A percentile compares a stretch with the other conserved stretches of the same genome.
Evolutionary conservation across 495 filamentous ascomycete species (phyloP).

Genomic region (Margaritispora aquatica): DNA sequence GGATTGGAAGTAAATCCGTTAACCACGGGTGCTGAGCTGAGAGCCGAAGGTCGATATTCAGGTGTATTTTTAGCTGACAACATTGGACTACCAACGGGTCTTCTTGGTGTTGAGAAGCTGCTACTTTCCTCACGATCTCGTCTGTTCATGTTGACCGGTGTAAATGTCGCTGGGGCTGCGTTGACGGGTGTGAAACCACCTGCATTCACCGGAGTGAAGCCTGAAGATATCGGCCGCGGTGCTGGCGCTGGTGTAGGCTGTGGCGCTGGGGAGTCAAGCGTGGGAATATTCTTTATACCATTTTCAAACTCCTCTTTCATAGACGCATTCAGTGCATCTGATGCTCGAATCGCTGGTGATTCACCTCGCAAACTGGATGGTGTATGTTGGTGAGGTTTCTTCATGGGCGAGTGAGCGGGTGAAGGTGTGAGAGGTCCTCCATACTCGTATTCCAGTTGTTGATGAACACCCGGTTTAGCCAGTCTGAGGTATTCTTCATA

Average conservation of each 20-base stretch:
- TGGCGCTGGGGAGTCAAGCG: conserved; percentile 43
- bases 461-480: conserved; percentile 94
- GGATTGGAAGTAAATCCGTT: conserved; percentile 51
- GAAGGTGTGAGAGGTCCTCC: conserved; percentile 92
- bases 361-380: conserved; percentile 58
- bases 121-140: conserved; percentile 36
- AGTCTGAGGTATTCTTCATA: conserved; percentile 93
- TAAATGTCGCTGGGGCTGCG: conserved; percentile 48
- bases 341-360: conserved; percentile 66
- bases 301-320: conserved; percentile 50
- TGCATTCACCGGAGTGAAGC: conserved; percentile 38
- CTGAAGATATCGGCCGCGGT: conserved; percentile 14
- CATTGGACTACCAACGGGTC: conserved; percentile 46
- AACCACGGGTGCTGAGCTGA: conserved; percentile 40
- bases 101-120: conserved; percentile 34
- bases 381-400: conserved; percentile 60
- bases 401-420: conserved; percentile 80
- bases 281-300: conserved; percentile 44
- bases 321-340: conserved; percentile 58
- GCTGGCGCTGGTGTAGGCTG: conserved; percentile 4
- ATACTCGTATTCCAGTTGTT: conserved; percentile 87
- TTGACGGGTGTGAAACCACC: conserved; percentile 70
- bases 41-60: conserved; percentile 47
- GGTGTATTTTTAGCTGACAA: conserved; percentile 51
- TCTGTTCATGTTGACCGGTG: conserved; percentile 40